Evolutionary conservation across 805 yeast species (phyloP), one percentile per base, ranked within the genome.

Genomic region (Martiniozyma abietophila): DNA sequence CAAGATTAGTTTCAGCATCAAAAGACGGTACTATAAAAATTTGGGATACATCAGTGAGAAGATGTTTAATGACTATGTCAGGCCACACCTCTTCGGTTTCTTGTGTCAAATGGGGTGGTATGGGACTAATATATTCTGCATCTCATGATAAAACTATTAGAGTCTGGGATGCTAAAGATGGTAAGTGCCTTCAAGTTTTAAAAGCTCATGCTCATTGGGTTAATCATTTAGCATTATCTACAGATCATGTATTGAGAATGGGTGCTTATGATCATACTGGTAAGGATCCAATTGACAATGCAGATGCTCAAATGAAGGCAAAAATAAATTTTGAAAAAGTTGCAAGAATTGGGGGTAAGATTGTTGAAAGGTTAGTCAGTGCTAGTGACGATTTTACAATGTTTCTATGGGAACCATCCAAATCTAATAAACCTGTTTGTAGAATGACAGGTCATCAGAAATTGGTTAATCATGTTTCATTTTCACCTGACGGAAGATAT

Each of bases 371-470:
- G 44, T 71, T 92, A 56, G 96, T 86, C 3, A 85, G 96, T 11
- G 97, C 96, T 9, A 75, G 88, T 54, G 98, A 92, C 54, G 98
- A 92, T 60, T 89, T 89, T 60, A 92, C 98, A 18, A 92, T 92
- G 96, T 92, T 80, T 47, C 59, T 92, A 41, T 92, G 98, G 98
- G 94, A 88, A 49, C 97, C 96, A 14, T 58, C 76, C 32, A 80
- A 74, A 53, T 63, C 79, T 2, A 65, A 69, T 25, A 92, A 88
- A 54, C 98, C 98, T 1, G 56, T 92, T 6, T 77, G 86, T 36
- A 72, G 98, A 51, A 81, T 92, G 92, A 86, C 96, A 2, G 98
- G 98, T 18, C 98, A 92, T 58, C 98, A 92, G 54, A 92, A 92
- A 58, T 66, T 89, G 19, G 97, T 92, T 15, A 92, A 92, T 51